Evolutionary conservation across 2,329 filamentous ascomycete genomes (phyloP).

Genomic region (Raffaelea ambrosiae): DNA sequence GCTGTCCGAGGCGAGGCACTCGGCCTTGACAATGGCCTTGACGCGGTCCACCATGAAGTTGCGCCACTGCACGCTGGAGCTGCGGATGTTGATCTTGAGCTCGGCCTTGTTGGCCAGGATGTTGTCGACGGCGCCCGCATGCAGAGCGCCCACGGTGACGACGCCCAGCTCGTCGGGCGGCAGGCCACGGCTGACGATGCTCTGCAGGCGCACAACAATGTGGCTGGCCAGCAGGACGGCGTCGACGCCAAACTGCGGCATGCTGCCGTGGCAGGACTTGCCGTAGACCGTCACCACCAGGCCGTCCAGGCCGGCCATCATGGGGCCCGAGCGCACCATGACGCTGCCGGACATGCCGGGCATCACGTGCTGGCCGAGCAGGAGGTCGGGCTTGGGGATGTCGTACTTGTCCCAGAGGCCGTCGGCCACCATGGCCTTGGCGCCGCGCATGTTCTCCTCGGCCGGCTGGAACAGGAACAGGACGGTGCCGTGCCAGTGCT

Average conservation of each 20-base stretch:
- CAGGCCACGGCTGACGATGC: conserved; percentile 17
- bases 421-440: conserved; percentile 30
- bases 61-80: neutral
- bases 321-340: conserved; percentile 16
- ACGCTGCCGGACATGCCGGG: conserved; percentile 22
- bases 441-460: conserved; percentile 55
- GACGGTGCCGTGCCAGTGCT: conserved; percentile 52
- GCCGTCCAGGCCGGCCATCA: conserved; percentile 18
- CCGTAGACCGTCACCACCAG: conserved; percentile 24
- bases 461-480: conserved; percentile 58
- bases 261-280: conserved; percentile 32
- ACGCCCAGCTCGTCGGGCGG: conserved; percentile 29
- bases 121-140: conserved; percentile 33
- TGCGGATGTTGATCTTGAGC: conserved; percentile 13
- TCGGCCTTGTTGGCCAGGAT: conserved; percentile 29
- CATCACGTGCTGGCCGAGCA: conserved; percentile 28
- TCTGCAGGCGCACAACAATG: conserved; percentile 27
- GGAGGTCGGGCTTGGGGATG: conserved; percentile 21
- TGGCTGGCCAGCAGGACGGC: conserved; percentile 34
- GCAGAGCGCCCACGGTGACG: conserved; percentile 33
- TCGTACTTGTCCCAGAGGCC: conserved; percentile 20
- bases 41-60: too few species aligned
- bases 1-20: too few species aligned
- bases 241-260: conserved; percentile 35
- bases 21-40: too few species aligned